Conservation (phyloP, 1,284 basidiomycete genomes). For the Wolfiporia cocos region DNA sequence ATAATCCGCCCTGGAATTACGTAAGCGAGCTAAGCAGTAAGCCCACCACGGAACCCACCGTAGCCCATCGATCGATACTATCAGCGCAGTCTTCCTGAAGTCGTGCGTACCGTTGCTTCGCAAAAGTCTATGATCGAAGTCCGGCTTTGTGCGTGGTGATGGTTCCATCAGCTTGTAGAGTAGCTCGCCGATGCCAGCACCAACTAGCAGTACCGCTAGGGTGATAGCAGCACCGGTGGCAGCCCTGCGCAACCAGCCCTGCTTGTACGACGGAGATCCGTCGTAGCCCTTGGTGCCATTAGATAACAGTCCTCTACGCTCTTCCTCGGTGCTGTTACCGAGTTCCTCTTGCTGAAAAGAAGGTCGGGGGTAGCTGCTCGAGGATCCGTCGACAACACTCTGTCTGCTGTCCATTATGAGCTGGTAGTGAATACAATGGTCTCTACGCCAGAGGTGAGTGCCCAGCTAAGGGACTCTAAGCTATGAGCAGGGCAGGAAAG, state of each 20-base stretch:
- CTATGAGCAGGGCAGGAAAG: too few species aligned
- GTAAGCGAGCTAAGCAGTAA: background rate
- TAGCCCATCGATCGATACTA: slow-evolving; percentile 85
- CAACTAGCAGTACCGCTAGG: slow-evolving; percentile 4
- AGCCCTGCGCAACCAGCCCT: background rate
- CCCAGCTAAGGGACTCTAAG: too few species aligned
- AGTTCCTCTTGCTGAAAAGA: slow-evolving; percentile 7
- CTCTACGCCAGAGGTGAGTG: too few species aligned
- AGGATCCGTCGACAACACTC: too few species aligned
- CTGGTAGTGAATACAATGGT: too few species aligned
- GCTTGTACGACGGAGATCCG: background rate
- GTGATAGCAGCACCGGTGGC: background rate
- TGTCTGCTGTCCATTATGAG: too few species aligned
- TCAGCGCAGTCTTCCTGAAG: slow-evolving; percentile 74
- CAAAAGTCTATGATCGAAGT: slow-evolving; percentile 19
- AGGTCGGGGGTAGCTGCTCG: too few species aligned
- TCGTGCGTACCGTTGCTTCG: slow-evolving; percentile 72
- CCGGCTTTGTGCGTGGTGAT: background rate
- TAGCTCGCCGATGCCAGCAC: slow-evolving; percentile 3
- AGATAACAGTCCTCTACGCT: slow-evolving; percentile 8
- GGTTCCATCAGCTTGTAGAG: background rate
- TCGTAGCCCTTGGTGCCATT: background rate
- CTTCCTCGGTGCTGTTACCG: slow-evolving; percentile 5
- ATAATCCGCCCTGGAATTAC: slow-evolving; percentile 65
- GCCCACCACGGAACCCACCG: slow-evolving; percentile 38